Base-by-base conservation (phyloP, 2,329 filamentous ascomycete species). In the Xylariaceae sp. region DNA sequence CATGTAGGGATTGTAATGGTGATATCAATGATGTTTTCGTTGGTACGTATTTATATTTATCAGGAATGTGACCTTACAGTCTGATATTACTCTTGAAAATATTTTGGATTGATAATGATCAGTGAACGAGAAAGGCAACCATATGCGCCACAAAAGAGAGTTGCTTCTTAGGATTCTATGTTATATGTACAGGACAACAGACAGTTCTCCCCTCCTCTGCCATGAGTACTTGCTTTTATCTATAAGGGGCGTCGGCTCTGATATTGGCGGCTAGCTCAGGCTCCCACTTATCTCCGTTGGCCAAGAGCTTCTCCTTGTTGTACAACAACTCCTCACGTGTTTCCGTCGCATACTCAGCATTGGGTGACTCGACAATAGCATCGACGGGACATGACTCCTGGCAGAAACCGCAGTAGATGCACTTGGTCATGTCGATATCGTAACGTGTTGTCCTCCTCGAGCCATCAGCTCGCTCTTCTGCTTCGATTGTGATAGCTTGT, bases 351-450 rank as follows among this genome's bases (percentile, higher is more conserved):
- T 87, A 86, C 73, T 87, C 84, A 67, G 83, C 82, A 67, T 86
- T 86, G 65, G 84, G 84, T 45, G 80, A 83, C 75, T 86, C 84
- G 53, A 87, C 84, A 66, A 85, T 99, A 58, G 95, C 95, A 78
- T 99, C 95, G 53, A 99, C 95, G 40, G 95, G 95, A 80, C 95
- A 99, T 65, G 91, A 96, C 82, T 99, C 95, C 82, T 97, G 94
- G 86, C 95, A 98, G 81, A 96, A 96, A 48, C 95, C 95, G 76
- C 95, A 98, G 87, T 98, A 99, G 78, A 99, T 99, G 82, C 95
- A 99, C 85, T 99, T 99, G 72, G 95, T 98, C 95, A 99, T 99
- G 79, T 99, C 95, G 74, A 99, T 97, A 76, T 99, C 95, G 80
- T 99, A 99, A 74, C 94, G 88, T 58, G 94, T 97, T 48, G 95